Evolutionary conservation across 2,329 filamentous ascomycete genomes (phyloP), one percentile per base, ranked within the genome.

Genomic region (Arthroderma uncinatum): DNA sequence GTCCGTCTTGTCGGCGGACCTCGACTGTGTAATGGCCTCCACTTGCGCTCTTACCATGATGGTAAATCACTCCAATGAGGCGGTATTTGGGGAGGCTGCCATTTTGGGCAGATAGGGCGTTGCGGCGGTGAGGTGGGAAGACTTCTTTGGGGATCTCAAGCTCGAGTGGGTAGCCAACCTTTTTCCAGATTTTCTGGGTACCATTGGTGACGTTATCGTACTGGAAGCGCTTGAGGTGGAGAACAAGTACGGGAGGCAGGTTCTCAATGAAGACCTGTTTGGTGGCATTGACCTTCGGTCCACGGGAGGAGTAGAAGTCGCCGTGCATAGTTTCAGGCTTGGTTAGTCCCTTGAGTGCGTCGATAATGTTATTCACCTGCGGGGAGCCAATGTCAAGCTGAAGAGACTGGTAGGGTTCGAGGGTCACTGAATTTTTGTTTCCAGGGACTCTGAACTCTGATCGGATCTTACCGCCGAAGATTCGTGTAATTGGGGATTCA

Each of bases 21-120:
- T 98, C 93, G n/a, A 94, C 92, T 1, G 93, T 98, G 72, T 98
- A 98, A 71, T 98, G 93, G 2, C 93, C 93, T 55, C 89, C 91
- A 62, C 87, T 94, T 36, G 93, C 93, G 65, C 94, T 95, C 76
- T 95, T 96, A 59, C 93, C 93, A 65, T 98, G 93, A 67, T 98
- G 93, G 69, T 98, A 98, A 21, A 98, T 90, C 30, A 95, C 93
- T 19, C 86, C 87, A 61, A 85, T 93, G 12, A 98, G 81, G 53
- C 83, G 84, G 72, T 97, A 98, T 68, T 85, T 87, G 3, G 91
- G 90, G 59, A 88, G 77, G 1, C 83, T 82, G 1, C 84, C 82
- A 44, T 85, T 84, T 62, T 85, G 83, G 14, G 82, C 76, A 25
- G 80, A 76, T 61, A 87, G 76, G 47, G 79, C 79, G 63, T 83